Base-by-base conservation (phyloP, 805 yeast genomes). In the Kodamaea fukazawae region DNA sequence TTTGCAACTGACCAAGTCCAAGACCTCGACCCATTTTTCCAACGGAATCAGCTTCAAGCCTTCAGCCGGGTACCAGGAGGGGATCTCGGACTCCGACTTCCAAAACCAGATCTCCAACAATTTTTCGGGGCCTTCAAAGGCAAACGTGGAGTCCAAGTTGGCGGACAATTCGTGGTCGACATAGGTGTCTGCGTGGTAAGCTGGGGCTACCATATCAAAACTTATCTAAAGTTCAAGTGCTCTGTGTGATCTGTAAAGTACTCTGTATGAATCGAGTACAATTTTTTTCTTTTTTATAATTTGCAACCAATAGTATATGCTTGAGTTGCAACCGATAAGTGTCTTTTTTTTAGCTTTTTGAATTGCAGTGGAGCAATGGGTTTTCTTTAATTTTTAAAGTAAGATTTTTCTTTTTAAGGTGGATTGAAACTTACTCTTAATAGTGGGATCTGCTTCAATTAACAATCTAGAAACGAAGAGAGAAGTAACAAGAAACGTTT, bases 51-150 rank as follows among this genome's bases (percentile, higher is more conserved):
- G 33, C 13, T 36, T 29, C 42, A 84, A 73, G 25, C 77, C 87
- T 58, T 66, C 69, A 6, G 36, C 46, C 23, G 57, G 46, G 54
- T 63, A 55, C 9, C 67, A 59, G 18, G 51, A 23, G 1, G 76
- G 75, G 13, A 71, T 51, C n/a, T 60, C 49, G 17, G 56, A 43
- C 29, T 67, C 68, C 28, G 70, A 61, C 9, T 82, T 75, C 51
- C 81, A 80, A 58, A 89, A 81, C 96, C 96, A 90, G 43, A 91
- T 71, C 60, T 91, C 96, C 30, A 93, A 70, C 42, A 91, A 71
- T 63, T 91, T 93, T 63, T 91, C 98, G 23, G 99, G 98, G 5
- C 99, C 98, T 69, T 91, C 98, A 58, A 91, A 91, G 2, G 97
- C 96, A 56, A 80, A 84, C 10, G 95, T 74, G 13, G 96, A 89